phyloP scores from a whole-genome alignment of 2,329 filamentous ascomycete species.

The Sarocladium kiliense region DNA sequence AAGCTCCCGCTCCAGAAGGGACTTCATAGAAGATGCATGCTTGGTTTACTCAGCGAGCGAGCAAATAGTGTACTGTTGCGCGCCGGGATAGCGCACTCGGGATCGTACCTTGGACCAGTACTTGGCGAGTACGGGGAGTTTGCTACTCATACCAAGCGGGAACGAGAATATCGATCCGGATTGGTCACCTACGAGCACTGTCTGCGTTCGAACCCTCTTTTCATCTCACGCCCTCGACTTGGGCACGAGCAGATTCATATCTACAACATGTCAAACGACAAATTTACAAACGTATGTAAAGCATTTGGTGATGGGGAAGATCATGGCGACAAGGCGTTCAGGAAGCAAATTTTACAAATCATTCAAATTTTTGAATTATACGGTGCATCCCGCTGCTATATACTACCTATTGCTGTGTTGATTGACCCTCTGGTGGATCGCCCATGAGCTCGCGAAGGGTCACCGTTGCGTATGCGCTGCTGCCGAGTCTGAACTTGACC shows the following conservation, averaged over 20 bases:
- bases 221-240: not conserved
- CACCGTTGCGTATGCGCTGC: constrained; percentile 82
- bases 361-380: not conserved
- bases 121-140: too few relatives aligned
- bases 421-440: constrained; percentile 24
- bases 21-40: not conserved
- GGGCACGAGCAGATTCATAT: not conserved
- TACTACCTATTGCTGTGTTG: not conserved
- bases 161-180: too few relatives aligned
- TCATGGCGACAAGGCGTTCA: not conserved
- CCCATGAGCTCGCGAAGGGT: constrained; percentile 72
- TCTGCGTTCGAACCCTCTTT: too few relatives aligned
- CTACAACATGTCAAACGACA: not conserved
- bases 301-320: not conserved
- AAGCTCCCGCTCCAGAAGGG: constrained; percentile 5
- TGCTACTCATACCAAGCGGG: too few relatives aligned
- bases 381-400: not conserved
- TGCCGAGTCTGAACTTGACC: constrained; percentile 69
- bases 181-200: too few relatives aligned
- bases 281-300: not conserved
- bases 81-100: not conserved
- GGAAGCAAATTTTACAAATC: not conserved
- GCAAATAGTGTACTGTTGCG: not conserved
- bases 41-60: not conserved
- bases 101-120: not conserved